These are phyloP conservation scores for Paramecium sonneborni DNA, from an alignment of 73 alveolate genomes.

Conservation along the genomic window DNA sequence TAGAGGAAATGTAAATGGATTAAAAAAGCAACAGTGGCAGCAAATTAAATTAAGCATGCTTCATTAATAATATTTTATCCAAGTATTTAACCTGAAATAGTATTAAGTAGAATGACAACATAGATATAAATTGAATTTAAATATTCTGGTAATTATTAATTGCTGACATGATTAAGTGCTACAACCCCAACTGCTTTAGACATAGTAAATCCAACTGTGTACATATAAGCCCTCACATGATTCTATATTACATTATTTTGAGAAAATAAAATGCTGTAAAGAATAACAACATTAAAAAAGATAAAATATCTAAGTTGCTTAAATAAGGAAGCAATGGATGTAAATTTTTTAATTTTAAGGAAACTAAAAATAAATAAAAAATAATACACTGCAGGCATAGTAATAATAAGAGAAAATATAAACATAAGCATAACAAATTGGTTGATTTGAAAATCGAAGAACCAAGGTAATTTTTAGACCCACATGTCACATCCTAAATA, in stretches of 20 bases:
- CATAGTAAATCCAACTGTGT: constrained; percentile 1
- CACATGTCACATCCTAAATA: not conserved
- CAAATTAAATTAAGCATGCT: not conserved
- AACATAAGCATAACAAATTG: not conserved
- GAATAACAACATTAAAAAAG: not conserved
- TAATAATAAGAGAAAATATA: not conserved
- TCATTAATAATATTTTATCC: not conserved
- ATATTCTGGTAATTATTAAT: not conserved
- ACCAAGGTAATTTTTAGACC: not conserved
- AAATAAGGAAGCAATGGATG: not conserved
- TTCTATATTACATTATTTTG: not conserved
- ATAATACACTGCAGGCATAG: not conserved
- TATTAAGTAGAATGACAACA: not conserved
- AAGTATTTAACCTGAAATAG: not conserved
- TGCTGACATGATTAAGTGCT: not conserved
- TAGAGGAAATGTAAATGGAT: constrained; percentile 23
- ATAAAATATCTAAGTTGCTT: not conserved
- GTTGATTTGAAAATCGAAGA: not conserved
- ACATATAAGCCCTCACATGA: not conserved
- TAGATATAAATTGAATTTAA: not conserved
- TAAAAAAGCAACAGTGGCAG: not conserved
- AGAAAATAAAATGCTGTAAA: not conserved
- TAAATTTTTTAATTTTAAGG: not conserved
- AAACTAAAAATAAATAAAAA: not conserved
- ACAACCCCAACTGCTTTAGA: constrained; percentile 2